Base-by-base conservation (phyloP, 768 basidiomycete species). In the Tricholoma hemisulphureum region DNA sequence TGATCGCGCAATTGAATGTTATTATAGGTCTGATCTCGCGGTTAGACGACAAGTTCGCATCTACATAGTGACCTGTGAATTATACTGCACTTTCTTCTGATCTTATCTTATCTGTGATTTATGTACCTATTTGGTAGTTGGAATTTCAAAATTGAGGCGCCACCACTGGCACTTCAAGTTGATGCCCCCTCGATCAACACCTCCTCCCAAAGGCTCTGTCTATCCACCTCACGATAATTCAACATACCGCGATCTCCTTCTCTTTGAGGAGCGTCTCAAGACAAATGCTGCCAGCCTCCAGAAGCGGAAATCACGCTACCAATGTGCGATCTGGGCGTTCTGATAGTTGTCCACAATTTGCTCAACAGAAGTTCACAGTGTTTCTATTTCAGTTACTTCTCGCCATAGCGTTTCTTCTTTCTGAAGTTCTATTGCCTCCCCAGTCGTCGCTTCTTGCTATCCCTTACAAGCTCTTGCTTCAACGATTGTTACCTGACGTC, bases 201-300 rank as follows among this genome's bases (percentile, higher is more conserved):
- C 72, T 39, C 67, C 74, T 50, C 70, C 73, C 13, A 75, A 68
- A 63, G 61, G 69, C 58, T 69, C 70, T 3, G 69, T 71, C 23
- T 71, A 73, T 60, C 91, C 93, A 0, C 75, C 87, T 34, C 85
- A 85, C 65, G 94, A 95, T 70, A 79, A 79, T 51, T 80, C 88
- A 11, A 95, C 94, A 1, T 93, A 89, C 71, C 79, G 89, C 45
- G 96, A 99, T 69, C 76, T 99, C 13, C 81, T 98, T 21, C 76
- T 93, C 45, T 98, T 98, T 59, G 96, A 99, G 74, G 95, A 98
- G 69, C 82, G 96, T n/a, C 84, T 99, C 58, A 97, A 97, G 76
- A 89, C 90, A 18, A 98, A 90, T 67, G 93, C 93, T 5, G 83
- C 88, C n/a, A 83, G 80, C 59, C 77, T 95, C 14, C 88, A 89